A percentile compares a stretch with the other conserved stretches of the same genome.
These are phyloP conservation scores for Extremus antarcticus DNA, from an alignment of 495 filamentous ascomycete species.

Conservation along the genomic window DNA sequence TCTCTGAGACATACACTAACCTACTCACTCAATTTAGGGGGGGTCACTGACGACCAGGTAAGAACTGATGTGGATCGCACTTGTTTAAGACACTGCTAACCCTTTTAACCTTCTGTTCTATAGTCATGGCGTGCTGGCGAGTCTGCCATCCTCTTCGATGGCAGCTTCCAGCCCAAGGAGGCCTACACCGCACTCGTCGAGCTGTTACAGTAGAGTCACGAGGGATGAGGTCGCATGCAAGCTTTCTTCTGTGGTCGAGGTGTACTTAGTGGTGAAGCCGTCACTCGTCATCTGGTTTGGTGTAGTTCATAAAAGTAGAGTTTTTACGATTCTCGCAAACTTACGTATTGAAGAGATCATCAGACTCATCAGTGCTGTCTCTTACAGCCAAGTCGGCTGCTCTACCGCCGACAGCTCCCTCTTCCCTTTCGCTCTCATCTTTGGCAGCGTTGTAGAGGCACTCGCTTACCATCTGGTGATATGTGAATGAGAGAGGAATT, in stretches of 20 bases:
- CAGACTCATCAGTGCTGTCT: no score
- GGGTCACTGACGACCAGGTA: constrained; percentile 48
- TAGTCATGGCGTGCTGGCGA: constrained; percentile 50
- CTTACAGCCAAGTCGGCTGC: no score
- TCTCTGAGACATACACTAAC: not conserved
- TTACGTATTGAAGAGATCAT: no score
- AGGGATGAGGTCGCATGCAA: not conserved
- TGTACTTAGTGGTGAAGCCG: not conserved
- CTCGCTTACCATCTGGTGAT: no score
- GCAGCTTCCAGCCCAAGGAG: constrained; percentile 49
- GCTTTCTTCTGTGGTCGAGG: not conserved
- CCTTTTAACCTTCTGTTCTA: no score
- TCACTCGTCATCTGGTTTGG: not conserved
- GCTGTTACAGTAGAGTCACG: not conserved
- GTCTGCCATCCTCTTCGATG: constrained; percentile 56
- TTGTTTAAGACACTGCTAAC: no score
- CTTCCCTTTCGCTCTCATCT: no score
- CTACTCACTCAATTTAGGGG: constrained; percentile 64
- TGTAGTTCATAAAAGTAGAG: not conserved
- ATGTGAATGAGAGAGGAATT: not conserved
- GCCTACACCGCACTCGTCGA: constrained; percentile 52
- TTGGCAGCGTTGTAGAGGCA: no score
- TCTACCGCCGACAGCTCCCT: no score
- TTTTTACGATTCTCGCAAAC: no score
- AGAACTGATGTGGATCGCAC: no score